Percentiles rank a stretch among this genome's conserved stretches.
These are phyloP conservation scores for Aspergillus indologenus DNA, from an alignment of 495 filamentous ascomycete genomes.

Conservation along the genomic window DNA sequence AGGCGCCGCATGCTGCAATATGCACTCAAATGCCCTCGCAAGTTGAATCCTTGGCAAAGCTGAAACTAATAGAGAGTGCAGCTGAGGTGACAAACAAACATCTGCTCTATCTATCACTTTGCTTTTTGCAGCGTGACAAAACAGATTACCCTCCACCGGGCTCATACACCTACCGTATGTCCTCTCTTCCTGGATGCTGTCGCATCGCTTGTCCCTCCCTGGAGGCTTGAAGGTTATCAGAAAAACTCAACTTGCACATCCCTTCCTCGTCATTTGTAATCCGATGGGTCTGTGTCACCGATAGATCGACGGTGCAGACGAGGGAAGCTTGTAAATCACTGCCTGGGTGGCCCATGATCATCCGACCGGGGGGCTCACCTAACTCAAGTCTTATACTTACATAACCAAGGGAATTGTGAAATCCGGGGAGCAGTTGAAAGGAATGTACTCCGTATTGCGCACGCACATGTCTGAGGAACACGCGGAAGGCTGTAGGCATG, in stretches of 20 bases:
- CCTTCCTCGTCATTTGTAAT: background rate
- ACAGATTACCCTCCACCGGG: background rate
- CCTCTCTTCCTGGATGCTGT: too few species aligned
- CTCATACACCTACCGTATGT: too few species aligned
- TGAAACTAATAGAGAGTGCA: background rate
- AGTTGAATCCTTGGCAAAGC: background rate
- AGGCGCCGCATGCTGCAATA: background rate
- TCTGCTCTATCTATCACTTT: background rate
- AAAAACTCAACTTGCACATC: background rate
- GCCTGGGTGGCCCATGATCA: slow-evolving; percentile 1
- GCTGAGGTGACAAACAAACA: background rate
- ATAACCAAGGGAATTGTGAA: slow-evolving; percentile 9
- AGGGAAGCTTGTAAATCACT: slow-evolving; percentile 11
- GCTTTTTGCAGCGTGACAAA: background rate
- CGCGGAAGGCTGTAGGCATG: slow-evolving; percentile 7
- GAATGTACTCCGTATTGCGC: slow-evolving; percentile 12
- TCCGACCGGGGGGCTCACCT: slow-evolving; percentile 3
- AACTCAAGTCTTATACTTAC: too few species aligned
- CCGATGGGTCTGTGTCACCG: slow-evolving; percentile 9
- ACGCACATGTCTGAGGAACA: slow-evolving; percentile 13
- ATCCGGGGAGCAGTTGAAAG: slow-evolving; percentile 12
- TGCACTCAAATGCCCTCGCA: background rate
- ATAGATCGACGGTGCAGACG: slow-evolving; percentile 18
- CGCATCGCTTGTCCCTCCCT: background rate
- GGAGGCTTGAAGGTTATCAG: background rate